Evolutionary conservation across 176 grass and related monocot genomes (phyloP).

Genomic region (Zea mays): DNA sequence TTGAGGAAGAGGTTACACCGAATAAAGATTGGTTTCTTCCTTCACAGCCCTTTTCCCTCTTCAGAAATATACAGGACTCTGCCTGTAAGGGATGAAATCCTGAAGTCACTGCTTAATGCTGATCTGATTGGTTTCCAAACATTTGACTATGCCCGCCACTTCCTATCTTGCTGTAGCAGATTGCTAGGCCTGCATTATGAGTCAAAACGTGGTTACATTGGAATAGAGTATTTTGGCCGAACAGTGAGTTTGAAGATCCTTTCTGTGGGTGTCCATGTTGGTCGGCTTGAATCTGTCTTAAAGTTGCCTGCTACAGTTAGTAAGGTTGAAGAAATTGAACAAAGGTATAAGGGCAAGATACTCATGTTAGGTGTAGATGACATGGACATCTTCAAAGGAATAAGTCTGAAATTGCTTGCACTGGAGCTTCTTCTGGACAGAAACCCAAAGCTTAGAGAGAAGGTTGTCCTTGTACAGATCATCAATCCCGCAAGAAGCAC

Average conservation of each 20-base stretch:
- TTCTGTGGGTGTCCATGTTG: constrained; percentile 80
- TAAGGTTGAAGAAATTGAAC: constrained; percentile 76
- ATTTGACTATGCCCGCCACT: constrained; percentile 92
- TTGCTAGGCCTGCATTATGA: constrained; percentile 81
- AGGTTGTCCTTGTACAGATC: constrained; percentile 78
- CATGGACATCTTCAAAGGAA: constrained; percentile 93
- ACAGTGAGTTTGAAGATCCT: constrained; percentile 87
- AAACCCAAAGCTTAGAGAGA: constrained; percentile 62
- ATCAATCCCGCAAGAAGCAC: constrained; percentile 78
- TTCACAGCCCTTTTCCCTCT: constrained; percentile 83
- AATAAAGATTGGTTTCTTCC: constrained; percentile 82
- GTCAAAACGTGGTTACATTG: constrained; percentile 92
- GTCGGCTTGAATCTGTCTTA: constrained; percentile 65
- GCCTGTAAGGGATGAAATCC: constrained; percentile 90
- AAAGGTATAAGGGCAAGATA: constrained; percentile 64
- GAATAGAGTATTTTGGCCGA: constrained; percentile 84
- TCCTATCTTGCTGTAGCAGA: constrained; percentile 90
- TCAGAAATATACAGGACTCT: constrained; percentile 90
- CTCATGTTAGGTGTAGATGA: constrained; percentile 83
- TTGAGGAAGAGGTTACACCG: constrained; percentile 77
- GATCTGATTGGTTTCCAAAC: constrained; percentile 98
- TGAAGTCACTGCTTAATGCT: constrained; percentile 83
- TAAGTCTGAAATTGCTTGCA: constrained; percentile 78
- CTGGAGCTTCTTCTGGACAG: constrained; percentile 75
- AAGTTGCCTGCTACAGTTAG: constrained; percentile 58